Evolutionary conservation across 768 basidiomycete species (phyloP), one percentile per base, ranked within the genome.

Genomic region (Mycena pura): DNA sequence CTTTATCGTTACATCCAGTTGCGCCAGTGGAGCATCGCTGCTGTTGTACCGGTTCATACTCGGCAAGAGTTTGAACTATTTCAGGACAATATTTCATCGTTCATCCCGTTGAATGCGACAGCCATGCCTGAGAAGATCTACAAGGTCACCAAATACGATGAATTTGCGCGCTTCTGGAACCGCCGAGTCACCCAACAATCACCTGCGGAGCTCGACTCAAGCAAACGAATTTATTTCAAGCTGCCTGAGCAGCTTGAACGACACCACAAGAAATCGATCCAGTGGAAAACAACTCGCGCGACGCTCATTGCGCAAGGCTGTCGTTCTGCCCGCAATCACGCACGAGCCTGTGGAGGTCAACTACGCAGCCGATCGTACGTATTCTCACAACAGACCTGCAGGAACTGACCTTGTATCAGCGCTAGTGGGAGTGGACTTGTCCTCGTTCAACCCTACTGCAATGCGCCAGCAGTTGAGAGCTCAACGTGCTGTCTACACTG

Each of bases 221-320:
- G n/a, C n/a, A n/a, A n/a, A n/a, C n/a, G 58, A n/a, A 40, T 64
- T 1, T 68, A 62, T 28, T 68, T 62, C 47, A 68, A 67, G 40
- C 45, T 67, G 1, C 66, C 66, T 0, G 56, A 60, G 31, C 66
- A 67, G 21, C 63, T 67, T 25, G 50, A 58, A 40, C 62, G 56
- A 3, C 66, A 67, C 45, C 63, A 64, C 60, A 67, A 67, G 46
- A 60, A 58, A 13, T 41, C 47, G 17, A 19, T 58, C 14, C 57
- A 58, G 38, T 58, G 57, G 48, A 58, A 49, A 47, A 50, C 57
- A 14, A 9, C 57, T 5, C 57, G 48, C 2, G 57, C 57, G n/a
- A 50, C 57, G 15, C 47, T 58, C 55, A 19, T 29, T 14, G 21
- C 45, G 55, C 25, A 48, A 48, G 36, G 55, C 55, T 2, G 38